Evolutionary conservation across 768 basidiomycete genomes (phyloP).

Genomic region (Saitozyma sp.): DNA sequence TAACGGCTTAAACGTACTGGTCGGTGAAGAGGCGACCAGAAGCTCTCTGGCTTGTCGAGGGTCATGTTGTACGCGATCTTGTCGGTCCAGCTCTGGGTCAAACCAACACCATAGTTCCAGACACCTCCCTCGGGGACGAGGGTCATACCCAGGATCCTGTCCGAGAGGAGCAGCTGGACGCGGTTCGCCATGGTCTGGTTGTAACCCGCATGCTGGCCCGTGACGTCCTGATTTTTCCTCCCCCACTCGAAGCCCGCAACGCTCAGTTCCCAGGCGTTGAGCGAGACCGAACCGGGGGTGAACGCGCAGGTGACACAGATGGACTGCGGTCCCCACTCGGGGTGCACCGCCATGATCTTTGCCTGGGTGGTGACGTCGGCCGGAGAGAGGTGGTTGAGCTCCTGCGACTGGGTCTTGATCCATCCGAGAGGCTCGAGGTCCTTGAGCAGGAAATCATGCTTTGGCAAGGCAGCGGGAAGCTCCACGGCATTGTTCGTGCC

Average conservation of each 20-base stretch:
- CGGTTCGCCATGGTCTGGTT: conserved; percentile 99
- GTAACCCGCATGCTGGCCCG: conserved; percentile 68
- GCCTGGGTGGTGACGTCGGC: conserved; percentile 91
- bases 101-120: conserved; percentile 95
- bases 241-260: conserved; percentile 98
- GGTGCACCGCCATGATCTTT: conserved; percentile 93
- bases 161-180: conserved; percentile 82
- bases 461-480: conserved; percentile 81
- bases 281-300: conserved; percentile 94
- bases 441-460: conserved; percentile 90
- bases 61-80: conserved; percentile 77
- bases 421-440: conserved; percentile 93
- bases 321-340: conserved; percentile 89
- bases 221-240: conserved; percentile 83
- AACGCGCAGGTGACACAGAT: conserved; percentile 94
- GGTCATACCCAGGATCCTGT: conserved; percentile 93
- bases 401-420: conserved; percentile 90
- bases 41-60: conserved; percentile 86
- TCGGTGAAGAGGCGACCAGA: conserved; percentile 95
- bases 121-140: conserved; percentile 89
- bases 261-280: conserved; percentile 86
- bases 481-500: conserved; percentile 94
- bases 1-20: conserved; percentile 58
- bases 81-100: conserved; percentile 87
- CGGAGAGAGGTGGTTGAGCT: conserved; percentile 87